Conservation (phyloP, 1,284 basidiomycete genomes). For the Cryptococcus amylolentus region DNA sequence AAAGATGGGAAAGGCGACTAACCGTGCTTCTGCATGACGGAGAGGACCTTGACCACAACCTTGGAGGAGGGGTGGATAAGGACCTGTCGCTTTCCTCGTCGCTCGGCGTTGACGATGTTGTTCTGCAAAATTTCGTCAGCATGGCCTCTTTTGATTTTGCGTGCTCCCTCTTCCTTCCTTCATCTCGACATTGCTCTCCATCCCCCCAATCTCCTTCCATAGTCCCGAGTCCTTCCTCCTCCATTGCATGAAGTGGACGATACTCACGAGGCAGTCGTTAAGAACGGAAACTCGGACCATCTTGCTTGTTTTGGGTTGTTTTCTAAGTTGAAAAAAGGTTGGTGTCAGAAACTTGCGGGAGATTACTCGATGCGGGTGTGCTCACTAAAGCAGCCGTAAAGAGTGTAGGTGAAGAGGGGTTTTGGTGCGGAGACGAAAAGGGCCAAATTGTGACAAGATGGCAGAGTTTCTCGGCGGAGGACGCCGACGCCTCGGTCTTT, state of each 20-base stretch:
- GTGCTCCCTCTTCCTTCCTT: neutral
- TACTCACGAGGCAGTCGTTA: constrained; percentile 72
- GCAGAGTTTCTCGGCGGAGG: too few species aligned
- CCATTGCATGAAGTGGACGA: neutral
- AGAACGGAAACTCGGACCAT: constrained; percentile 52
- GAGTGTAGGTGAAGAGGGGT: constrained; percentile 25
- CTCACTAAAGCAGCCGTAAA: constrained; percentile 42
- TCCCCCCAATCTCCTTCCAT: neutral
- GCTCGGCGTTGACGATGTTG: constrained; percentile 98
- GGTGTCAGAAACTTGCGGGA: constrained; percentile 49
- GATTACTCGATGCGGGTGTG: constrained; percentile 49
- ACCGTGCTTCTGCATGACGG: constrained; percentile 98
- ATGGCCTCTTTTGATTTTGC: too few species aligned
- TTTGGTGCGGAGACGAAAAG: constrained; percentile 3
- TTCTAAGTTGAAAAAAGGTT: constrained; percentile 24
- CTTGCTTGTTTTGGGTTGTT: constrained; percentile 29
- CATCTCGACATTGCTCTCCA: neutral
- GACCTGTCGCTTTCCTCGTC: constrained; percentile 95
- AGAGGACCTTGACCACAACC: constrained; percentile 92
- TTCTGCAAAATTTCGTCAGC: constrained; percentile 54
- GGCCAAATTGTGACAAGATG: too few species aligned
- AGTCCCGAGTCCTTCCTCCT: neutral
- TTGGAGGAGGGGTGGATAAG: constrained; percentile 92
- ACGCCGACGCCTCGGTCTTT: too few species aligned
- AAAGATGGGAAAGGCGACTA: constrained; percentile 47